Percentiles rank a stretch among this genome's conserved stretches.
Evolutionary conservation across 805 yeast genomes (phyloP).

Genomic region (Jamesozyma lodderae): DNA sequence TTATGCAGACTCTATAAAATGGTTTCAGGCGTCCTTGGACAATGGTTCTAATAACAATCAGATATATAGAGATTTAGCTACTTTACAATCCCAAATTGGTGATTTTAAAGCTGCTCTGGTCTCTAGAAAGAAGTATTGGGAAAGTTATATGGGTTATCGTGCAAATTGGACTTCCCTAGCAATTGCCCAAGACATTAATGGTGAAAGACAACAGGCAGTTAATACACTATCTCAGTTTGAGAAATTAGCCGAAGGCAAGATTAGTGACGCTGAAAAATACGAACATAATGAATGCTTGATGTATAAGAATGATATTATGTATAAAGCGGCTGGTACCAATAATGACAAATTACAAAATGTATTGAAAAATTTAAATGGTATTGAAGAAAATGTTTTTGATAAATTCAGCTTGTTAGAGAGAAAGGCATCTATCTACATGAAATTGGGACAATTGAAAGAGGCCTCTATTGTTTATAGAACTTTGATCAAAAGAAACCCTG

Average conservation of each 20-base stretch:
- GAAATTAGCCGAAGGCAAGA: slow-evolving; percentile 56
- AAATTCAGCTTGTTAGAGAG: slow-evolving; percentile 53
- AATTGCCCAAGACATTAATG: slow-evolving; percentile 70
- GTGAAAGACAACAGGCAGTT: slow-evolving; percentile 59
- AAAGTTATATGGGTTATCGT: slow-evolving; percentile 68
- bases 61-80: slow-evolving; percentile 72
- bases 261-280: slow-evolving; percentile 54
- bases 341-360: slow-evolving; percentile 43
- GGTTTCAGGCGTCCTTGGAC: slow-evolving; percentile 65
- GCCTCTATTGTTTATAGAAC: slow-evolving; percentile 62
- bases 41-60: slow-evolving; percentile 72
- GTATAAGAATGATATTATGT: slow-evolving; percentile 60
- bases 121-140: slow-evolving; percentile 61
- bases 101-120: slow-evolving; percentile 55
- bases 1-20: slow-evolving; percentile 68
- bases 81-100: slow-evolving; percentile 71
- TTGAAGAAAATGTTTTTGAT: slow-evolving; percentile 48
- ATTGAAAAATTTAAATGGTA: slow-evolving; percentile 47
- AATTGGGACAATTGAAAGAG: slow-evolving; percentile 47
- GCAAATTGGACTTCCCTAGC: slow-evolving; percentile 89
- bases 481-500: slow-evolving; percentile 79
- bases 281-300: slow-evolving; percentile 78
- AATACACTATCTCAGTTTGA: slow-evolving; percentile 70
- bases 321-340: slow-evolving; percentile 47
- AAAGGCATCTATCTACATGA: slow-evolving; percentile 53